phyloP scores from a whole-genome alignment of 345 rosid genomes.

The Acer yangbiense region DNA sequence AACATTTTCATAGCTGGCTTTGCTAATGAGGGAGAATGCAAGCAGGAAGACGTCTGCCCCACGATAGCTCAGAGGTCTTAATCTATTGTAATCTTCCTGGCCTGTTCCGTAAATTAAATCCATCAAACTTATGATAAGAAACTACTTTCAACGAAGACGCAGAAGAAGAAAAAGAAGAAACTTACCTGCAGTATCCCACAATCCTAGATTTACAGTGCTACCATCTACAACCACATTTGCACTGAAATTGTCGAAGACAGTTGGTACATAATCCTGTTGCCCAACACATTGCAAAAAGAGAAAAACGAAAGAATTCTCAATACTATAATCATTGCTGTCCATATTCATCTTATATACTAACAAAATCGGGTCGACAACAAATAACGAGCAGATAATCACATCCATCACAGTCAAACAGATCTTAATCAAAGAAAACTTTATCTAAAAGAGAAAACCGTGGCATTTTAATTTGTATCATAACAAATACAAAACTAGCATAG shows the following conservation, averaged over 20 bases:
- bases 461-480: not conserved
- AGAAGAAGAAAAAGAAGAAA: constrained; percentile 12
- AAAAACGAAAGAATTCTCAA: not conserved
- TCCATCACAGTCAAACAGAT: not conserved
- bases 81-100: constrained; percentile 90
- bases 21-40: constrained; percentile 90
- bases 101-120: constrained; percentile 48
- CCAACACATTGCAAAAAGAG: constrained; percentile 9
- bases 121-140: constrained; percentile 12
- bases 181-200: constrained; percentile 89
- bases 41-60: constrained; percentile 93
- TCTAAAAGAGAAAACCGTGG: not conserved
- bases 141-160: not conserved
- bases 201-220: constrained; percentile 70
- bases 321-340: not conserved
- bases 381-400: not conserved
- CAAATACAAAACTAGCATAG: not conserved
- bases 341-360: not conserved
- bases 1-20: constrained; percentile 90
- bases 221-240: constrained; percentile 88
- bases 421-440: not conserved
- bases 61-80: constrained; percentile 90
- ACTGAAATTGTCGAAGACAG: constrained; percentile 85
- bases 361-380: not conserved
- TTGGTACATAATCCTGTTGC: constrained; percentile 80